phyloP scores from a whole-genome alignment of 305 asterid species.

The Fraxinus baroniana region DNA sequence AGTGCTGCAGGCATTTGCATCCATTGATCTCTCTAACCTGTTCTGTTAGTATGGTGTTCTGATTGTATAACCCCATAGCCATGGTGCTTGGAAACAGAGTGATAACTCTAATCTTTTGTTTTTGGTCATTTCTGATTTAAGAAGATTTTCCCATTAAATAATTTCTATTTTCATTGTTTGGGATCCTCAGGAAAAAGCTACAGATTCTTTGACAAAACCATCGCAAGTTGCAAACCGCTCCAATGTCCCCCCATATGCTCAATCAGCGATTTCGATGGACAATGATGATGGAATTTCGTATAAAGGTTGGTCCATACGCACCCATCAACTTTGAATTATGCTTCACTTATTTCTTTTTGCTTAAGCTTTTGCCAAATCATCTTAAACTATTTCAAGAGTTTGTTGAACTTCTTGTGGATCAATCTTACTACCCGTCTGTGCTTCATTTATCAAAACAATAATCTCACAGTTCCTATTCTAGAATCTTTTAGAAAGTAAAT shows the following conservation, averaged over 20 bases:
- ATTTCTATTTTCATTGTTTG: conserved; percentile 13
- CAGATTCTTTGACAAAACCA: conserved; percentile 68
- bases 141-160: conserved; percentile 11
- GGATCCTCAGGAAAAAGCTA: conserved; percentile 65
- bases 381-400: conserved; percentile 8
- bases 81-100: conserved; percentile 20
- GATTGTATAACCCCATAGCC: neutral
- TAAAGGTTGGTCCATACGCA: conserved; percentile 46
- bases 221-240: conserved; percentile 60
- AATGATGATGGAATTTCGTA: conserved; percentile 83
- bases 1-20: neutral
- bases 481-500: neutral
- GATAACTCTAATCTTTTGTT: neutral
- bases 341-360: neutral
- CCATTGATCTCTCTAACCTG: neutral
- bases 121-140: conserved; percentile 3
- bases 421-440: neutral
- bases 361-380: neutral
- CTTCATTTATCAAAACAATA: conserved; percentile 1
- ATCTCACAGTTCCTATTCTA: neutral
- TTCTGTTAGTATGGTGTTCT: conserved; percentile 4
- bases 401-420: conserved; percentile 10
- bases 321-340: neutral
- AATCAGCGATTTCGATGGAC: conserved; percentile 63
- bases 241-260: conserved; percentile 72